Evolutionary conservation across 2,329 filamentous ascomycete genomes (phyloP).

Genomic region (Fusarium floridanum): DNA sequence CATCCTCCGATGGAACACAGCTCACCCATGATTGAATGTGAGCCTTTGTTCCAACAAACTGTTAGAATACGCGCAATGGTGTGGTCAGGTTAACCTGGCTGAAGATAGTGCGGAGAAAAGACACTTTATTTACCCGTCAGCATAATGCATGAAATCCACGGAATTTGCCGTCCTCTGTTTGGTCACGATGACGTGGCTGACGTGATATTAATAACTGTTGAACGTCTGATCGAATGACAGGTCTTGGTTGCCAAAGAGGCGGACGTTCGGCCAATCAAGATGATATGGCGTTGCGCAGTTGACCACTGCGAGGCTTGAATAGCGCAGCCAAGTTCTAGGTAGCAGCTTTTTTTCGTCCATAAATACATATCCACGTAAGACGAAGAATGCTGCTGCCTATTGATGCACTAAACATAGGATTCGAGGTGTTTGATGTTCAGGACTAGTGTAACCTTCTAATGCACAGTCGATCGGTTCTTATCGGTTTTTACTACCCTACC

Average conservation of each 20-base stretch:
- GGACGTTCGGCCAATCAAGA: neutral
- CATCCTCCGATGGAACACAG: neutral
- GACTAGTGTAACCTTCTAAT: no score
- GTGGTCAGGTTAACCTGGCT: neutral
- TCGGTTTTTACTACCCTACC: neutral
- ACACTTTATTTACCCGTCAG: neutral
- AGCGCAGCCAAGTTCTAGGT: neutral
- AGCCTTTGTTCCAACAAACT: neutral
- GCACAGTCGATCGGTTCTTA: neutral
- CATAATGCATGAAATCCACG: neutral
- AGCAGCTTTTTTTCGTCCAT: neutral
- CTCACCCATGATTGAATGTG: slow-evolving; percentile 16
- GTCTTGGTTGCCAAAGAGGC: no score
- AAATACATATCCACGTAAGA: neutral
- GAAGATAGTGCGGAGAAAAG: neutral
- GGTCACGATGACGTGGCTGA: slow-evolving; percentile 22
- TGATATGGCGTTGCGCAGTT: neutral
- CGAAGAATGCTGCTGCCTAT: neutral
- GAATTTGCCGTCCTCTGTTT: neutral
- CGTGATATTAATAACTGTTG: neutral
- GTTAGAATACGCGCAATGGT: neutral
- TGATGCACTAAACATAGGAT: neutral
- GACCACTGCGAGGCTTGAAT: neutral
- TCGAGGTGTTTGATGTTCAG: no score
- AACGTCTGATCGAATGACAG: neutral